A percentile compares a stretch with the other conserved stretches of the same genome.
phyloP scores from a whole-genome alignment of 352 stramenopile species.

The Globisporangium paroecandrum region DNA sequence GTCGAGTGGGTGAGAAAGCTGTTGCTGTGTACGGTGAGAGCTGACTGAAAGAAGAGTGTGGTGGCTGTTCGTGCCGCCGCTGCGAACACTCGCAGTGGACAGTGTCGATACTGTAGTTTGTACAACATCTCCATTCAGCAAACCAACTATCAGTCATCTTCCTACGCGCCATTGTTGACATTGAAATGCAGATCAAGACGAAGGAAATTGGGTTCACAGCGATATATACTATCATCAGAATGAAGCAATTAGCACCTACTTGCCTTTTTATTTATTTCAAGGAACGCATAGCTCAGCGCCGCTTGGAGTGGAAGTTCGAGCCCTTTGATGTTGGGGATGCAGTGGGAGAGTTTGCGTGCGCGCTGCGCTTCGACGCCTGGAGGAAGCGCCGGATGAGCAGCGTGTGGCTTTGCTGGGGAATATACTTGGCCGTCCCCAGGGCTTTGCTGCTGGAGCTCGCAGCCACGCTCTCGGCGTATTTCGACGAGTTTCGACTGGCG shows the following conservation, averaged over 20 bases:
- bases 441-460: slow-evolving; percentile 18
- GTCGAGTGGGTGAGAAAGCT: neutral
- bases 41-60: neutral
- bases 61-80: too few species aligned
- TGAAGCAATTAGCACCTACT: slow-evolving; percentile 4
- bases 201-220: too few species aligned
- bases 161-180: too few species aligned
- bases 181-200: too few species aligned
- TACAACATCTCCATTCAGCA: too few species aligned
- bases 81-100: too few species aligned
- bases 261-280: neutral
- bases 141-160: too few species aligned
- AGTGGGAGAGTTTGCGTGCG: neutral
- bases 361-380: slow-evolving; percentile 28
- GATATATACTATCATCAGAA: neutral
- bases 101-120: too few species aligned
- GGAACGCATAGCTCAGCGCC: neutral
- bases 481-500: slow-evolving; percentile 14
- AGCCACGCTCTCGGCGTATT: slow-evolving; percentile 31
- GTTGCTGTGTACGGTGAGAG: neutral
- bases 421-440: slow-evolving; percentile 55
- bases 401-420: slow-evolving; percentile 44
- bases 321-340: neutral
- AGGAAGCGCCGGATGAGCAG: slow-evolving; percentile 60
- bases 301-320: slow-evolving; percentile 4